Base-by-base conservation (phyloP, 208 protist species). In the Endotrypanum monterogeii region DNA sequence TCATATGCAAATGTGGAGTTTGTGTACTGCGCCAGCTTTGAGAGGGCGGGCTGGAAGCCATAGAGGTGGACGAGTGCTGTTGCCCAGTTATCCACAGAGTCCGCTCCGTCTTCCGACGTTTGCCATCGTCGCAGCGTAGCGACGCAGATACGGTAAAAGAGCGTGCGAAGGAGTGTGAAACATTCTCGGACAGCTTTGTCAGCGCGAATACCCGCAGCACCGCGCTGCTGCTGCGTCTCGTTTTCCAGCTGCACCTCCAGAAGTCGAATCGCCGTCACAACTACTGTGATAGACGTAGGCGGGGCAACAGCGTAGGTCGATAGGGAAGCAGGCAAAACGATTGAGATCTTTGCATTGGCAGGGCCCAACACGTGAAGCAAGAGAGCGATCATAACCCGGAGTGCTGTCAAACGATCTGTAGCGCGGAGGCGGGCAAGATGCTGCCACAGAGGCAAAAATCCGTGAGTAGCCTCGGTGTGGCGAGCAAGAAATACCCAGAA, bases 61-160 rank as follows among this genome's bases (percentile, higher is more conserved):
- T 78, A 91, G 44, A 91, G 70, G 74, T 85, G 76, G 25, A 46
- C 48, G 30, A 79, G 71, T 8, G 70, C 72, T 32, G 71, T 71
- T 65, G 85, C 73, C 87, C 87, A 91, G n/a, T 67, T 73, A 62
- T 62, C 65, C 18, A 91, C 74, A 7, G 80, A 81, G 16, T 70
- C 75, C 35, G 62, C 52, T 12, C 61, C 79, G 25, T 63, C 28
- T 28, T 82, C 72, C 9, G n/a, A 63, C 5, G 6, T 56, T 41
- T 75, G 71, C 67, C 71, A 73, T 65, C 74, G 62, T 44, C 78
- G 54, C 76, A 80, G 69, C 61, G 76, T 66, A 11, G 69, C 62
- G 0, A 80, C 76, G 20, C 76, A 80, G 30, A 80, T 8, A 25
- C 76, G 67, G 63, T 80, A 80, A 28, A 80, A 80, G 55, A 80